Conservation (phyloP, 768 basidiomycete genomes). For the Trametes gibbosa region DNA sequence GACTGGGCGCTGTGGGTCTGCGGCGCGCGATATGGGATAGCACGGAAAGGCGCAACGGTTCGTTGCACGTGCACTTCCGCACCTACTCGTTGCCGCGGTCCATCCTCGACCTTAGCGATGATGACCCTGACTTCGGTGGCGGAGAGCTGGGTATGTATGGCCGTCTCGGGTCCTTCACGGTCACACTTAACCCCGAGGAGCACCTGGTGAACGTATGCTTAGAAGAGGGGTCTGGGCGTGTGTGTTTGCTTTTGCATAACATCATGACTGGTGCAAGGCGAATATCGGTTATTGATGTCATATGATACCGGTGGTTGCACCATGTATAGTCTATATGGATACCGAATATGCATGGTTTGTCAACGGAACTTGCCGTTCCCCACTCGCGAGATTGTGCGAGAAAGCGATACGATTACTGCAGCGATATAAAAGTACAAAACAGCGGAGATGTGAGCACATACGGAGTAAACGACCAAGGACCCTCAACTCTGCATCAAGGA, state of each 20-base stretch:
- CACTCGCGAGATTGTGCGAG: neutral
- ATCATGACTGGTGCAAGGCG: conserved; percentile 13
- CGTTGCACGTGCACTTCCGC: conserved; percentile 14
- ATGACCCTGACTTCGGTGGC: conserved; percentile 9
- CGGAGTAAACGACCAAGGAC: neutral
- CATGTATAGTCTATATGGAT: neutral
- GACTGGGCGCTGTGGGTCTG: conserved; percentile 13
- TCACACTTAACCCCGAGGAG: conserved; percentile 13
- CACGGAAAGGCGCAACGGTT: conserved; percentile 15
- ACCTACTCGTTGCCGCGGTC: conserved; percentile 15
- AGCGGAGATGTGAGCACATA: neutral
- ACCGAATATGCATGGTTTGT: neutral
- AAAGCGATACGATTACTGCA: neutral
- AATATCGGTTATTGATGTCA: conserved; percentile 15
- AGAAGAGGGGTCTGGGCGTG: conserved; percentile 15
- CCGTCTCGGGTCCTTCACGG: conserved; percentile 10
- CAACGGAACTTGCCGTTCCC: neutral
- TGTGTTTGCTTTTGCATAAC: conserved; percentile 16
- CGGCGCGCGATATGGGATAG: conserved; percentile 18
- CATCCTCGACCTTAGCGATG: conserved; percentile 10
- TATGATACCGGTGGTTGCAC: neutral
- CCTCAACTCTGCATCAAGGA: conserved; percentile 54
- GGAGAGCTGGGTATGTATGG: conserved; percentile 6
- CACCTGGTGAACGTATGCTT: conserved; percentile 16
- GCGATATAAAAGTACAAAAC: neutral